A percentile compares a stretch with the other conserved stretches of the same genome.
Conservation (phyloP, 352 stramenopile genomes). For the Globisporangium rhizosaccharum region DNA sequence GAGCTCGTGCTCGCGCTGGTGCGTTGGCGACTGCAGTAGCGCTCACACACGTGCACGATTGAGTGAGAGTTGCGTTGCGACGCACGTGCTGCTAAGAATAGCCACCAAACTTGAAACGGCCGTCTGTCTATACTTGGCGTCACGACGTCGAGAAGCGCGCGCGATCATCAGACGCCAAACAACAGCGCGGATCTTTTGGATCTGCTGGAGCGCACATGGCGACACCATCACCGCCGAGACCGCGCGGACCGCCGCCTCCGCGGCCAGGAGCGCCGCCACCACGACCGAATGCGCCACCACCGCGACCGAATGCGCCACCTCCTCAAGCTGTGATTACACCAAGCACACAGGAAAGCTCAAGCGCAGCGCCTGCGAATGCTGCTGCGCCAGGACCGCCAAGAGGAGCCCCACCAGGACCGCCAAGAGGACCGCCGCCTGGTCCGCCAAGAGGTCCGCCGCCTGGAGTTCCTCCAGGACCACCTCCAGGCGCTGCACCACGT, state of each 20-base stretch:
- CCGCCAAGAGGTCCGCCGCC: conserved; percentile 14
- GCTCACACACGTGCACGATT: background rate
- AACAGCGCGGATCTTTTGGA: background rate
- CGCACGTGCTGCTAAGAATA: too few relatives aligned
- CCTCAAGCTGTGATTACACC: conserved; percentile 12
- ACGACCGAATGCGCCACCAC: background rate
- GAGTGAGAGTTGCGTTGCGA: too few relatives aligned
- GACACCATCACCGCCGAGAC: conserved; percentile 19
- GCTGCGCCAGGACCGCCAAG: conserved; percentile 17
- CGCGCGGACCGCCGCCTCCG: conserved; percentile 18
- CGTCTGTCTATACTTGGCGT: too few relatives aligned
- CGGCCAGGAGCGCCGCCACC: conserved; percentile 1
- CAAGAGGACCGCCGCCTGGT: conserved; percentile 18
- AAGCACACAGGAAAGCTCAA: background rate
- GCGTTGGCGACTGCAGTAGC: background rate
- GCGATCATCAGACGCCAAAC: conserved; percentile 6
- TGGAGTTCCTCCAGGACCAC: conserved; percentile 10
- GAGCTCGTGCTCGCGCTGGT: background rate
- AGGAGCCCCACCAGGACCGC: conserved; percentile 10
- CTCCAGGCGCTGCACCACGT: conserved; percentile 17
- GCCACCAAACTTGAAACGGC: too few relatives aligned
- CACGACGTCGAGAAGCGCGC: background rate
- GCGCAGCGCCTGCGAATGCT: background rate
- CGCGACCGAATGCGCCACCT: background rate
- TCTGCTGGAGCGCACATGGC: conserved; percentile 9